Evolutionary conservation across 139 green algal genomes (phyloP).

Genomic region (Picochlorum sp.): DNA sequence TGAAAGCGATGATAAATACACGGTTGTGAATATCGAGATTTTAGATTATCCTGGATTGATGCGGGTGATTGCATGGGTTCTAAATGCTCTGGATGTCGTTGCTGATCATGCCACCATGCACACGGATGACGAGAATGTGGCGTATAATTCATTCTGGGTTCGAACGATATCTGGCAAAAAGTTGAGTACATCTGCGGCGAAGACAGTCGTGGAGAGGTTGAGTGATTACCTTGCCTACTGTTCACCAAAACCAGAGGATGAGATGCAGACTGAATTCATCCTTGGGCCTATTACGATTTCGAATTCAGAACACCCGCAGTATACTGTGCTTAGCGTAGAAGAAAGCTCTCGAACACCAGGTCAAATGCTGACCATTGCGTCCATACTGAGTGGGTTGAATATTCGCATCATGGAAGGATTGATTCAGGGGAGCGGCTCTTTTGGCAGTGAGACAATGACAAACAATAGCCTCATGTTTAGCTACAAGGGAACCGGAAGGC

Average conservation of each 20-base stretch:
- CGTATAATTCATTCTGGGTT: conserved; percentile 47
- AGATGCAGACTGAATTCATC: conserved; percentile 19
- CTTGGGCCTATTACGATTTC: conserved; percentile 26
- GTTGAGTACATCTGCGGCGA: conserved; percentile 24
- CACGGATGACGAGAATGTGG: conserved; percentile 27
- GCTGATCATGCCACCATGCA: conserved; percentile 36
- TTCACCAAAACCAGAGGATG: conserved; percentile 17
- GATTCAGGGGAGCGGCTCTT: conserved; percentile 28
- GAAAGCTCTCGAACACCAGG: conserved; percentile 16
- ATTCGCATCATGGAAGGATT: conserved; percentile 36
- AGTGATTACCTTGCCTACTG: conserved; percentile 49
- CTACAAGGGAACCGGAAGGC: not conserved
- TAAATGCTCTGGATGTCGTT: conserved; percentile 44
- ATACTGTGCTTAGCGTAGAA: conserved; percentile 32
- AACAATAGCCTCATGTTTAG: not conserved
- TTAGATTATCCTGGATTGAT: conserved; percentile 48
- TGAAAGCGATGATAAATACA: conserved; percentile 29
- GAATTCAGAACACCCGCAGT: conserved; percentile 37
- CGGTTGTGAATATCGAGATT: conserved; percentile 40
- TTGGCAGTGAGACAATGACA: not conserved
- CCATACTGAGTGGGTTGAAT: conserved; percentile 41
- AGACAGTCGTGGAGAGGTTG: conserved; percentile 38
- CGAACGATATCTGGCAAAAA: conserved; percentile 29
- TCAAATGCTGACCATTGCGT: conserved; percentile 46
- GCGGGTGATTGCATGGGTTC: conserved; percentile 38